Base-by-base conservation (phyloP, 495 filamentous ascomycete genomes). In the Neurospora intermedia region DNA sequence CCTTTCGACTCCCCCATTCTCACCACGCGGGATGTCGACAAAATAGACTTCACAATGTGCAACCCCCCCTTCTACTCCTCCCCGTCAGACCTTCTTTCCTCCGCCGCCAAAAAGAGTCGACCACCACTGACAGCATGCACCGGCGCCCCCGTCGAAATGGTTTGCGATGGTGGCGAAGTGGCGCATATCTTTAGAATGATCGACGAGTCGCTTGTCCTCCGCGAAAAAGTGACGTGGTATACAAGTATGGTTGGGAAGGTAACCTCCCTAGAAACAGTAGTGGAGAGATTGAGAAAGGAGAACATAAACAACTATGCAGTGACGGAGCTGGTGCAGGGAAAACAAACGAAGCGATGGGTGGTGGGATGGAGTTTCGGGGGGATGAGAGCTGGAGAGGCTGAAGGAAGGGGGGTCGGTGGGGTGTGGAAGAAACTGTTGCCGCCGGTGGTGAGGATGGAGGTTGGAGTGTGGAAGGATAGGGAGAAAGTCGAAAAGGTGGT, bases 1-100 rank as follows among this genome's bases (percentile, higher is more conserved):
- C 89, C 93, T 0, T 79, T 88, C 4, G 83, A 39, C 35, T 38
- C 35, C 35, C 35, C 35, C 35, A 38, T 6, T 6, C 35, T 38
- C 35, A 6, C 35, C 35, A 38, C 35, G 4, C 4, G 41, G 41
- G 41, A 13, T 6, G 7, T 43, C 6, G 15, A 43, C 15, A 43
- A 16, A 6, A 85, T 97, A 43, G 92, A 97, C 79, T 98, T 98
- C 78, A 90, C 88, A 69, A 97, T 98, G 89, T 94, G 90, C 81
- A 99, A 99, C 76, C 96, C 96, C 1, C 96, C 96, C 0, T 99
- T 99, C 83, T 98, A 97, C 83, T 76, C 86, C 27, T 94, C 93
- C 4, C 83, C 86, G 20, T 80, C 86, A 15, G 92, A 96, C 43
- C 88, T 97, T 81, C 73, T 87, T 1, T 82, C 83, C 11, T 89